Evolutionary conservation across 768 basidiomycete species (phyloP).

Genomic region (Leccinum truebloodii): DNA sequence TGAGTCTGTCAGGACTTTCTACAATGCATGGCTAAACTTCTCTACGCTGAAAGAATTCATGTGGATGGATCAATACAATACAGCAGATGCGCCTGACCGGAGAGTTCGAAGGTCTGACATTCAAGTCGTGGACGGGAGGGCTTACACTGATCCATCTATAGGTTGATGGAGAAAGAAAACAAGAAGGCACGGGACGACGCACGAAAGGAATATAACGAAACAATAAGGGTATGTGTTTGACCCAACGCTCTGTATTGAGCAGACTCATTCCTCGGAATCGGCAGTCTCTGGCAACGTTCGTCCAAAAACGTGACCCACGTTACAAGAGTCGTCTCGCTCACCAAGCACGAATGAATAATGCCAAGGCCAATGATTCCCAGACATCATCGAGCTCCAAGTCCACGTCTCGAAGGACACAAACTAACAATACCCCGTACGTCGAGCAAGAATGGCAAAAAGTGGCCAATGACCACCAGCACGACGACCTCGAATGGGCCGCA

Average conservation of each 20-base stretch:
- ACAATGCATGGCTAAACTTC: slow-evolving; percentile 86
- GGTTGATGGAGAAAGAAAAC: slow-evolving; percentile 95
- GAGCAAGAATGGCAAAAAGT: slow-evolving; percentile 92
- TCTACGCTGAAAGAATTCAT: slow-evolving; percentile 82
- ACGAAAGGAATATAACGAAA: slow-evolving; percentile 90
- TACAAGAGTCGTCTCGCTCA: slow-evolving; percentile 64
- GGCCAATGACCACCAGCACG: slow-evolving; percentile 32
- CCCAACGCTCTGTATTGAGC: background rate
- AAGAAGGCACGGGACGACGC: slow-evolving; percentile 88
- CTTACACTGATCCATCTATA: slow-evolving; percentile 28
- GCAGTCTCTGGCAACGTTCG: slow-evolving; percentile 72
- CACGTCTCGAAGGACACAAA: slow-evolving; percentile 30
- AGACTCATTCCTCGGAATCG: background rate
- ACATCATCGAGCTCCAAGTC: slow-evolving; percentile 26
- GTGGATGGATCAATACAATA: slow-evolving; percentile 86
- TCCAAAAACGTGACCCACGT: slow-evolving; percentile 88
- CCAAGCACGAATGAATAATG: slow-evolving; percentile 44
- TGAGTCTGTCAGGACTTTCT: slow-evolving; percentile 71
- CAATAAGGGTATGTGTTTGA: slow-evolving; percentile 65
- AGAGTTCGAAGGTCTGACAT: slow-evolving; percentile 68
- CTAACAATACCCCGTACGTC: slow-evolving; percentile 49
- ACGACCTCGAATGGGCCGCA: slow-evolving; percentile 73
- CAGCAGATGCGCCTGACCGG: slow-evolving; percentile 83
- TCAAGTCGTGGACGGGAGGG: background rate
- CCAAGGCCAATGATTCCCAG: slow-evolving; percentile 31